Evolutionary conservation across 306 rosid species (phyloP).

Genomic region (Argentina anserina): DNA sequence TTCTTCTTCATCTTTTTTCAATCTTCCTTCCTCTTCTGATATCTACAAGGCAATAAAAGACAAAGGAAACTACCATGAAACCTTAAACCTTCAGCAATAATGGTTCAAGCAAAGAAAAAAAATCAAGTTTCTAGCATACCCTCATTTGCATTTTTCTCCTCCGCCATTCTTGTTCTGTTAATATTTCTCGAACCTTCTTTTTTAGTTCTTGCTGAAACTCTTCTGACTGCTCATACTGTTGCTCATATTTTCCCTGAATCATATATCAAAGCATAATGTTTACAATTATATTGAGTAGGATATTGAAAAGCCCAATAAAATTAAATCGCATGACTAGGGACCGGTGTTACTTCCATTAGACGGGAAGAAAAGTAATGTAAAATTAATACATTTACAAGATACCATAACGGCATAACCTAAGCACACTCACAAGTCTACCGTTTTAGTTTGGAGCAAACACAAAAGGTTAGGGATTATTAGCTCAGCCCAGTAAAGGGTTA

Average conservation of each 20-base stretch:
- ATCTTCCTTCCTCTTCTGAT: conserved; percentile 98
- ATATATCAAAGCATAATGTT: conserved; percentile 17
- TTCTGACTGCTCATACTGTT: conserved; percentile 71
- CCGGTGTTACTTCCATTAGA: neutral
- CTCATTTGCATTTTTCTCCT: conserved; percentile 98
- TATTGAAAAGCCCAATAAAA: neutral
- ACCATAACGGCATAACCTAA: neutral
- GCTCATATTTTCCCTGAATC: conserved; percentile 86
- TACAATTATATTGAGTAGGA: conserved; percentile 12
- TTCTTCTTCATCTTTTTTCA: conserved; percentile 94
- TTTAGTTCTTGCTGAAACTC: conserved; percentile 86
- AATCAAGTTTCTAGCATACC: conserved; percentile 45
- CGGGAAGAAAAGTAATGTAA: neutral
- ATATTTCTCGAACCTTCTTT: conserved; percentile 83
- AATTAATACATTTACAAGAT: neutral
- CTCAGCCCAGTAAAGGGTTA: neutral
- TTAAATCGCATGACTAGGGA: neutral
- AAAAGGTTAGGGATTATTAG: neutral
- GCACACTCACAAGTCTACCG: neutral
- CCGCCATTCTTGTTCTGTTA: conserved; percentile 98
- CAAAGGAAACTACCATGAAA: conserved; percentile 19
- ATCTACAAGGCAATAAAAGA: conserved; percentile 52
- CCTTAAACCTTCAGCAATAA: neutral
- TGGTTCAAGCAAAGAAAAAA: neutral
- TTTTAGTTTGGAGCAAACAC: neutral